phyloP scores from a whole-genome alignment of 1,284 basidiomycete species.

The Sphaerobolus stellatus region DNA sequence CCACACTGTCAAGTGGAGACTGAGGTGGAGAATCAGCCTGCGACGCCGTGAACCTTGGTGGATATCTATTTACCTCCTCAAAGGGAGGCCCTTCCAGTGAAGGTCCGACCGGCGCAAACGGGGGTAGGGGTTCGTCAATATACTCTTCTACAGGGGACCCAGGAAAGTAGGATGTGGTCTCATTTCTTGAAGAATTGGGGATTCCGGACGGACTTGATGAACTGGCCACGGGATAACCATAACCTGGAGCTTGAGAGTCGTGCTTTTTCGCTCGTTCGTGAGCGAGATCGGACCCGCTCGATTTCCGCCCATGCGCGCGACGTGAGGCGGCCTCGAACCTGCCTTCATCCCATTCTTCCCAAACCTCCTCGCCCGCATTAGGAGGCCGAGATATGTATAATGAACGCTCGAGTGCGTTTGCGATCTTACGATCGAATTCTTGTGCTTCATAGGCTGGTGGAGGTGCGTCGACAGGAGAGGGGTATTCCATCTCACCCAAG shows the following conservation, averaged over 20 bases:
- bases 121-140: slow-evolving; percentile 35
- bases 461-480: slow-evolving; percentile 23
- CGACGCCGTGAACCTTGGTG: not conserved
- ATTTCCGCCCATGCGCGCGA: slow-evolving; percentile 3
- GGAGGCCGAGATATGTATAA: slow-evolving; percentile 24
- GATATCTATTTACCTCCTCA: slow-evolving; percentile 29
- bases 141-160: slow-evolving; percentile 22
- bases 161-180: slow-evolving; percentile 26
- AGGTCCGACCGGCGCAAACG: slow-evolving; percentile 39
- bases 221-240: too few relatives aligned
- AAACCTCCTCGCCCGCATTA: slow-evolving; percentile 40
- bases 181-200: too few relatives aligned
- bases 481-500: slow-evolving; percentile 14
- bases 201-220: too few relatives aligned
- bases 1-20: not conserved
- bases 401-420: slow-evolving; percentile 43
- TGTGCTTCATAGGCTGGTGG: slow-evolving; percentile 52
- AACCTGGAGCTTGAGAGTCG: not conserved
- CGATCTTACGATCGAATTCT: slow-evolving; percentile 57
- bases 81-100: slow-evolving; percentile 42
- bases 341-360: slow-evolving; percentile 51
- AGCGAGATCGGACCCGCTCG: slow-evolving; percentile 12
- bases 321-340: slow-evolving; percentile 37
- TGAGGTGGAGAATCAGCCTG: not conserved
- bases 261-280: slow-evolving; percentile 1